These are phyloP conservation scores for Stentor roeselii DNA, from an alignment of 73 alveolate species.

Conservation along the genomic window DNA sequence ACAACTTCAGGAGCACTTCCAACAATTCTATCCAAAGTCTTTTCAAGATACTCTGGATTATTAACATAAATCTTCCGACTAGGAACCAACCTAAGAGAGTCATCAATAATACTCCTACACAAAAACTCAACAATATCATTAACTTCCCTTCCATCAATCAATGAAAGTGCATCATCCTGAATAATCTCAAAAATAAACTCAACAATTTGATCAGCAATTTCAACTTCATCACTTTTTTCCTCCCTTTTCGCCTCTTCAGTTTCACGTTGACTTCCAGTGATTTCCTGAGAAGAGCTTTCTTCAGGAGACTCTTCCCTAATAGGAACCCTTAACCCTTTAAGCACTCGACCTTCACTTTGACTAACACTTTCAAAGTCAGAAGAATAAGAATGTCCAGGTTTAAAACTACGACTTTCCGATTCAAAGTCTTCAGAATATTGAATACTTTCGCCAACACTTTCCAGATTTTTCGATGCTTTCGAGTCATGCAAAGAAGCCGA, in stretches of 20 bases:
- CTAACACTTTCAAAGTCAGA: slow-evolving; percentile 22
- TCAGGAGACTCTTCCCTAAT: slow-evolving; percentile 2
- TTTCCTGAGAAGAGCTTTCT: background rate
- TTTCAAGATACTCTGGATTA: background rate
- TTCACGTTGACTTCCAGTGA: background rate
- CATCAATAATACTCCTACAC: background rate
- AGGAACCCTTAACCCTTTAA: background rate
- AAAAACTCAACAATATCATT: background rate
- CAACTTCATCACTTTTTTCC: background rate
- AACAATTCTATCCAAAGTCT: background rate
- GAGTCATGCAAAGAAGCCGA: slow-evolving; percentile 14
- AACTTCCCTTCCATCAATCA: background rate
- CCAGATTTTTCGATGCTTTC: background rate
- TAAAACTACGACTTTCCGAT: background rate
- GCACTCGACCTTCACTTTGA: background rate
- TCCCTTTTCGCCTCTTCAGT: background rate
- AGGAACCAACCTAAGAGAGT: background rate
- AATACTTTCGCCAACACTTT: slow-evolving; percentile 3
- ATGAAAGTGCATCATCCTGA: background rate
- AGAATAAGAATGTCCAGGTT: background rate
- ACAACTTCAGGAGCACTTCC: background rate
- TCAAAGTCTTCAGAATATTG: slow-evolving; percentile 23
- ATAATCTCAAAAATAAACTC: background rate
- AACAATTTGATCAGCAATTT: too few relatives aligned
- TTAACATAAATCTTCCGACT: background rate